Conservation (phyloP, 2,329 filamentous ascomycete species). For the Claviceps humidiphila region DNA sequence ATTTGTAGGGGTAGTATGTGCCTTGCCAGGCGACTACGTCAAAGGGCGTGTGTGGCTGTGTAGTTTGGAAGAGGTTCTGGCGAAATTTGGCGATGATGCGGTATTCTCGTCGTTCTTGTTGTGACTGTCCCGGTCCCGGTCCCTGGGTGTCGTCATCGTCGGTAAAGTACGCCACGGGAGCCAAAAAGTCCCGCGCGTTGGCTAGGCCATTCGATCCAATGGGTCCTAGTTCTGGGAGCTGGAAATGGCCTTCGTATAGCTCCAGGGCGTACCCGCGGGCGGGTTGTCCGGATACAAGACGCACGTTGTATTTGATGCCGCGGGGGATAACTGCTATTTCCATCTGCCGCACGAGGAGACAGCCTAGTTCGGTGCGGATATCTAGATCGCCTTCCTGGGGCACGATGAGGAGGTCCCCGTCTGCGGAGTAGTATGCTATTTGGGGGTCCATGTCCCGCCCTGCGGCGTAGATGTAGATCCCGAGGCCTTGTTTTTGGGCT, state of each 20-base stretch:
- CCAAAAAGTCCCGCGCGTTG: slow-evolving; percentile 63
- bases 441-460: slow-evolving; percentile 64
- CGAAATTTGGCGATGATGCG: slow-evolving; percentile 51
- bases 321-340: slow-evolving; percentile 68
- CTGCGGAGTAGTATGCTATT: slow-evolving; percentile 71
- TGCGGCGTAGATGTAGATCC: slow-evolving; percentile 69
- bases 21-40: slow-evolving; percentile 75
- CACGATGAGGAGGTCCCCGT: slow-evolving; percentile 67
- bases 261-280: slow-evolving; percentile 64
- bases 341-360: slow-evolving; percentile 60
- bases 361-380: slow-evolving; percentile 65
- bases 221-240: slow-evolving; percentile 58
- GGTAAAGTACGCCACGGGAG: slow-evolving; percentile 55
- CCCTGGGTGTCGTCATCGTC: slow-evolving; percentile 32
- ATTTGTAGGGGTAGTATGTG: slow-evolving; percentile 70
- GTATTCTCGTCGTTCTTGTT: not conserved
- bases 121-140: no score
- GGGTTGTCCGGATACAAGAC: slow-evolving; percentile 39
- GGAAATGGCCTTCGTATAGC: slow-evolving; percentile 59
- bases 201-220: slow-evolving; percentile 65
- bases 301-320: slow-evolving; percentile 60
- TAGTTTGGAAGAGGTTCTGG: slow-evolving; percentile 48
- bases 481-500: slow-evolving; percentile 63
- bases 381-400: slow-evolving; percentile 62
- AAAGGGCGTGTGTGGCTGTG: slow-evolving; percentile 60